Percentiles rank a stretch among this genome's conserved stretches.
Conservation (phyloP, 2,329 filamentous ascomycete genomes). For the Aspergillus fructus region DNA sequence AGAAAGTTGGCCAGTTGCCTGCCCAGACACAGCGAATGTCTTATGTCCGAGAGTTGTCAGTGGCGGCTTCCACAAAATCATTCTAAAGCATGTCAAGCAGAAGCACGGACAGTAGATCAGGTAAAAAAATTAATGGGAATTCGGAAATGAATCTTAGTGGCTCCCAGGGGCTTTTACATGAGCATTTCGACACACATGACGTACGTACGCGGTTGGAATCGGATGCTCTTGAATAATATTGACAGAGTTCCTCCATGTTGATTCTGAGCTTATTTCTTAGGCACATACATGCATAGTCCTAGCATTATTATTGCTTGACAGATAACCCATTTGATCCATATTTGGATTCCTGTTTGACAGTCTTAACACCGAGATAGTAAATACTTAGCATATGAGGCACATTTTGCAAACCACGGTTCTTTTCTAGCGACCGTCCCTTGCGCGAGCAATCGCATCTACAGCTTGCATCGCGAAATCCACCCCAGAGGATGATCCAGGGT, state of each 20-base stretch:
- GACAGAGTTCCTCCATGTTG: neutral
- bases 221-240: neutral
- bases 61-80: neutral
- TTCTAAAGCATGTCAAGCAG: neutral
- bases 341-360: neutral
- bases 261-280: neutral
- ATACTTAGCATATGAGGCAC: neutral
- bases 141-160: neutral
- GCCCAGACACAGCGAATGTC: neutral
- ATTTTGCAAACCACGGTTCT: neutral
- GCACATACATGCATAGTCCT: neutral
- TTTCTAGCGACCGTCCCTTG: conserved; percentile 4
- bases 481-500: conserved; percentile 27
- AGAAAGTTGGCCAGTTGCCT: neutral
- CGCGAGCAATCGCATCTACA: conserved; percentile 24
- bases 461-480: conserved; percentile 31
- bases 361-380: neutral
- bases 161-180: neutral
- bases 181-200: neutral
- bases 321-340: neutral
- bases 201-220: neutral
- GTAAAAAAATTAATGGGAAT: neutral
- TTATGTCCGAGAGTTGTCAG: neutral
- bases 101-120: neutral
- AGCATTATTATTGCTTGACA: neutral